Conservation (phyloP, 805 yeast genomes). For the Metschnikowia hibisci region DNA sequence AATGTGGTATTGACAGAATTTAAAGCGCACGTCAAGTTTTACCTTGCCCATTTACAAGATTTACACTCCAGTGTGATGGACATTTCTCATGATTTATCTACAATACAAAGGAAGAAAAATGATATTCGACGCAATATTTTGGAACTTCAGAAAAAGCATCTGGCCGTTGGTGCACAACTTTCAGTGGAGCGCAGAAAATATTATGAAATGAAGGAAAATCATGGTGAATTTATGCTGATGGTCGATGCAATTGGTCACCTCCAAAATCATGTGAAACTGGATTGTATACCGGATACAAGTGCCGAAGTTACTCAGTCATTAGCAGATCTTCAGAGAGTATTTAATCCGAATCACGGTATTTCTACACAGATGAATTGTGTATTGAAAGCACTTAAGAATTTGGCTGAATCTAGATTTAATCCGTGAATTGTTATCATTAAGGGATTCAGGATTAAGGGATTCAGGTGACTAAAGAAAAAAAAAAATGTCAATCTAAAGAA, state of each 20-base stretch:
- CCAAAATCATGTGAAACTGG: slow-evolving; percentile 4
- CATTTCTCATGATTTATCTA: slow-evolving; percentile 25
- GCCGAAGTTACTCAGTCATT: neutral
- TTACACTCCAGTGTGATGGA: slow-evolving; percentile 33
- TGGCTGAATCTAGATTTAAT: neutral
- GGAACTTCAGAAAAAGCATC: slow-evolving; percentile 29
- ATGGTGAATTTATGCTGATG: slow-evolving; percentile 16
- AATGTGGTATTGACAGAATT: slow-evolving; percentile 28
- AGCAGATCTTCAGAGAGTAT: neutral
- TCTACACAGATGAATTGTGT: neutral
- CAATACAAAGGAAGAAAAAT: slow-evolving; percentile 31
- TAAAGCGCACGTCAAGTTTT: slow-evolving; percentile 26
- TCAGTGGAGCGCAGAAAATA: slow-evolving; percentile 24
- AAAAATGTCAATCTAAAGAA: no score
- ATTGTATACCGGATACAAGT: neutral
- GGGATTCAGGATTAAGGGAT: no score
- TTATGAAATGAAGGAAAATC: slow-evolving; percentile 15
- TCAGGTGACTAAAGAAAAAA: no score
- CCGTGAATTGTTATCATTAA: neutral
- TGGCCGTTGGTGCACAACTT: slow-evolving; percentile 30
- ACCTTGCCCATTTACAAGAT: slow-evolving; percentile 30
- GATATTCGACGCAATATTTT: slow-evolving; percentile 27
- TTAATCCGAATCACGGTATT: neutral
- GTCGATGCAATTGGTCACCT: slow-evolving; percentile 9
- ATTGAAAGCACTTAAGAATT: neutral